Percentiles rank a stretch among this genome's conserved stretches.
Evolutionary conservation across 208 protist species (phyloP).

Genomic region (Crithidia acanthocephali): DNA sequence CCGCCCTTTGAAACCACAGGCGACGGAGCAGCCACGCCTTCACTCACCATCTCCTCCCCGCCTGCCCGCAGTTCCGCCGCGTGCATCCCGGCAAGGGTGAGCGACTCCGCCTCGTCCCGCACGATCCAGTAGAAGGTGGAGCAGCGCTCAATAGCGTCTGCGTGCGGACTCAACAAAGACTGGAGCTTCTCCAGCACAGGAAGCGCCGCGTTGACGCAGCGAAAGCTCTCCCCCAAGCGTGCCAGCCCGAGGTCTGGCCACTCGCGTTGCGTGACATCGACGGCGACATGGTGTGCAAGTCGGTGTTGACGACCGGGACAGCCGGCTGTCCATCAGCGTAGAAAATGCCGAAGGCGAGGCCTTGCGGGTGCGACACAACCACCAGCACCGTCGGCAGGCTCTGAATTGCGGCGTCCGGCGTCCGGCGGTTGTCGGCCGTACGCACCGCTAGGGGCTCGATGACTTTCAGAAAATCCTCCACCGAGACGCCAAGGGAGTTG

Average conservation of each 20-base stretch:
- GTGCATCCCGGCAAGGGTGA: neutral
- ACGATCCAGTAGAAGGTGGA: slow-evolving; percentile 33
- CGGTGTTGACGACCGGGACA: slow-evolving; percentile 39
- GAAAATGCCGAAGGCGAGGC: slow-evolving; percentile 39
- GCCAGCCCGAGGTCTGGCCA: neutral
- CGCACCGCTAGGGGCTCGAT: slow-evolving; percentile 5
- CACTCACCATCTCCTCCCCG: neutral
- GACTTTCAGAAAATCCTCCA: slow-evolving; percentile 53
- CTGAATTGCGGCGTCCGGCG: neutral
- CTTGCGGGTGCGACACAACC: slow-evolving; percentile 51
- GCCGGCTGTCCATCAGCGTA: slow-evolving; percentile 30
- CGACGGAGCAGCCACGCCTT: neutral
- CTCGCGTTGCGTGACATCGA: neutral
- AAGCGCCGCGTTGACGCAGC: neutral
- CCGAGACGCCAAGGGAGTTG: slow-evolving; percentile 59
- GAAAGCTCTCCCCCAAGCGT: neutral
- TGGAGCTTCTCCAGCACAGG: slow-evolving; percentile 12
- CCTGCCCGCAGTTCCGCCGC: neutral
- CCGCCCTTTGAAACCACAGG: neutral
- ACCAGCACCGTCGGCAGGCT: slow-evolving; percentile 29
- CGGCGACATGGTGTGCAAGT: neutral
- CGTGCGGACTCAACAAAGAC: slow-evolving; percentile 19
- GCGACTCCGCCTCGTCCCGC: slow-evolving; percentile 5
- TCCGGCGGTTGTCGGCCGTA: neutral
- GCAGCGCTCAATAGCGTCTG: slow-evolving; percentile 4